phyloP scores from a whole-genome alignment of 495 filamentous ascomycete genomes.

The Neurospora sp. region DNA sequence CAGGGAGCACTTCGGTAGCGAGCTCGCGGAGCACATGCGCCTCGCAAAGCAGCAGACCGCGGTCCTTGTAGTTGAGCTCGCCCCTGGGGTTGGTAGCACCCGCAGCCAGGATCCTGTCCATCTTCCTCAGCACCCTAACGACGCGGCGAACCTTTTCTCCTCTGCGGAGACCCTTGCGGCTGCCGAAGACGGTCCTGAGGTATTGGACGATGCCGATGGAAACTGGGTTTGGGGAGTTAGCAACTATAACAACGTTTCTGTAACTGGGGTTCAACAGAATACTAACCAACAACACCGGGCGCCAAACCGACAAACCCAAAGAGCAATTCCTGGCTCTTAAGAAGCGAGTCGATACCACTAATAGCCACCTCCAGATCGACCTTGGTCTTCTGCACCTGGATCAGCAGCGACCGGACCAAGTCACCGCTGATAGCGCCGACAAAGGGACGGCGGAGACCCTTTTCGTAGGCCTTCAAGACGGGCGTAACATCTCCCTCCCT shows the following conservation, averaged over 20 bases:
- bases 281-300: conserved; percentile 57
- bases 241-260: no score
- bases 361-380: conserved; percentile 95
- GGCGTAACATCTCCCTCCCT: conserved; percentile 88
- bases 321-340: conserved; percentile 93
- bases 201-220: conserved; percentile 66
- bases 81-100: conserved; percentile 53
- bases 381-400: conserved; percentile 97
- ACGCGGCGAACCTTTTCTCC: conserved; percentile 53
- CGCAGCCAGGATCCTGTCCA: conserved; percentile 69
- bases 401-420: conserved; percentile 79
- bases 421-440: conserved; percentile 72
- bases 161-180: conserved; percentile 50
- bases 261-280: no score
- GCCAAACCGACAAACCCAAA: conserved; percentile 94
- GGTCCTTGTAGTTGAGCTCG: conserved; percentile 75
- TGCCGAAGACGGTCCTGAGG: conserved; percentile 54
- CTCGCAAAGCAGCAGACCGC: conserved; percentile 82
- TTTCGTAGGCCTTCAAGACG: conserved; percentile 81
- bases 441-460: conserved; percentile 70
- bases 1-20: conserved; percentile 53
- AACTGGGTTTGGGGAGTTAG: conserved; percentile 34
- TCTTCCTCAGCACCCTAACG: conserved; percentile 65
- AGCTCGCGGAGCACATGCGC: conserved; percentile 64
- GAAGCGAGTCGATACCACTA: conserved; percentile 79